Conservation (phyloP, 2,329 filamentous ascomycete genomes). For the Ceratocystis cubensis region DNA sequence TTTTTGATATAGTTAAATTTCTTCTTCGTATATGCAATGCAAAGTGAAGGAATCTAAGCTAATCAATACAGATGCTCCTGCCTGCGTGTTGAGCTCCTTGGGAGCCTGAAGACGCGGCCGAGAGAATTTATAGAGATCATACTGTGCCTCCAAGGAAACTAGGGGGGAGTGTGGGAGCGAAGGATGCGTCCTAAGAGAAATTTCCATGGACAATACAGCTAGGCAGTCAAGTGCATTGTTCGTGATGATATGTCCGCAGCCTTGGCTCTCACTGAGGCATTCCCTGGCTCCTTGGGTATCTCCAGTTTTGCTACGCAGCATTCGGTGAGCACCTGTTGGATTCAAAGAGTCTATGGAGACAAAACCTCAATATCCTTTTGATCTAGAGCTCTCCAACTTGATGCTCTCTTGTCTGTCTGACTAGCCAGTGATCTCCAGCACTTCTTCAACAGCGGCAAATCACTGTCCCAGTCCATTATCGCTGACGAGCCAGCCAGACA, state of each 20-base stretch:
- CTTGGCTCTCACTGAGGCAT: background rate
- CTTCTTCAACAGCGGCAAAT: background rate
- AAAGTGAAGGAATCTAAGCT: background rate
- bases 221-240: background rate
- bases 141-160: background rate
- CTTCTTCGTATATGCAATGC: constrained; percentile 7
- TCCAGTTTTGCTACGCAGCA: background rate
- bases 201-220: background rate
- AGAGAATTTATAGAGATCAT: background rate
- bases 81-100: background rate
- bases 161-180: background rate
- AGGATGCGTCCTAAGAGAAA: background rate
- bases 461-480: background rate
- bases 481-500: background rate
- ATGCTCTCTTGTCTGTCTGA: background rate
- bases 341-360: no score
- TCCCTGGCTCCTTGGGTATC: background rate
- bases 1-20: background rate
- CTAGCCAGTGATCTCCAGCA: background rate
- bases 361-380: no score
- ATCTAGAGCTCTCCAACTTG: background rate
- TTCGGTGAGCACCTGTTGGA: background rate
- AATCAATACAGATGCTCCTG: background rate
- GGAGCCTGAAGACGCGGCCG: background rate
- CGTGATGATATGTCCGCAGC: background rate